These are phyloP conservation scores for Liriodendron chinense DNA, from an alignment of 164 flowering plant species.

Conservation along the genomic window DNA sequence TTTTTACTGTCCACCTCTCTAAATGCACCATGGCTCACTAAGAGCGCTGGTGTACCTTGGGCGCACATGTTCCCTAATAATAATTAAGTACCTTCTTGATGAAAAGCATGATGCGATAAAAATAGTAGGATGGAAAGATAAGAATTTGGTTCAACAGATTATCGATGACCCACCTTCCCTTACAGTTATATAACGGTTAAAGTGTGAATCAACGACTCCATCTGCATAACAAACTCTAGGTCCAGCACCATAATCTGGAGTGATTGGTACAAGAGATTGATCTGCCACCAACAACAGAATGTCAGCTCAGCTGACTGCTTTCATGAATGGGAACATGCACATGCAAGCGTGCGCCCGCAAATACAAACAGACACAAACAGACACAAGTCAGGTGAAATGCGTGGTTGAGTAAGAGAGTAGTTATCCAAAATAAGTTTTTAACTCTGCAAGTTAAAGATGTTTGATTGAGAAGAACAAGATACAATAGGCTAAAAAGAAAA, in stretches of 20 bases:
- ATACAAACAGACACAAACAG: too few species aligned
- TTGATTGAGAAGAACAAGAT: neutral
- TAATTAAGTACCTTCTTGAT: neutral
- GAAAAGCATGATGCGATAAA: neutral
- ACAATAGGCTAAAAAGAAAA: neutral
- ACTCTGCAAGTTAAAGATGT: neutral
- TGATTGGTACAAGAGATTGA: conserved; percentile 39
- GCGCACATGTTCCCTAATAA: neutral
- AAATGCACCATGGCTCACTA: neutral
- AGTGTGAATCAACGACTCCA: conserved; percentile 55
- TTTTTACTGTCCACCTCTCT: neutral
- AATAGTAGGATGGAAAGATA: too few species aligned
- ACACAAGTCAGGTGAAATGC: neutral
- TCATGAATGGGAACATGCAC: neutral
- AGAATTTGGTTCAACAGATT: too few species aligned
- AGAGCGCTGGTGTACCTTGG: neutral
- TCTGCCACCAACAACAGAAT: conserved; percentile 21
- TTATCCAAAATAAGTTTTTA: neutral
- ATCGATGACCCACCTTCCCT: conserved; percentile 40
- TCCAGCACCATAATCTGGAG: conserved; percentile 59
- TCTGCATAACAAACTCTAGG: conserved; percentile 55
- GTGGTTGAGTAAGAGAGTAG: neutral
- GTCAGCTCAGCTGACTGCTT: neutral
- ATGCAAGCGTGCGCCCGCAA: too few species aligned
- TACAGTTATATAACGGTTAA: conserved; percentile 44